Evolutionary conservation across 129 eudicot species (phyloP).

Genomic region (Silybum marianum): DNA sequence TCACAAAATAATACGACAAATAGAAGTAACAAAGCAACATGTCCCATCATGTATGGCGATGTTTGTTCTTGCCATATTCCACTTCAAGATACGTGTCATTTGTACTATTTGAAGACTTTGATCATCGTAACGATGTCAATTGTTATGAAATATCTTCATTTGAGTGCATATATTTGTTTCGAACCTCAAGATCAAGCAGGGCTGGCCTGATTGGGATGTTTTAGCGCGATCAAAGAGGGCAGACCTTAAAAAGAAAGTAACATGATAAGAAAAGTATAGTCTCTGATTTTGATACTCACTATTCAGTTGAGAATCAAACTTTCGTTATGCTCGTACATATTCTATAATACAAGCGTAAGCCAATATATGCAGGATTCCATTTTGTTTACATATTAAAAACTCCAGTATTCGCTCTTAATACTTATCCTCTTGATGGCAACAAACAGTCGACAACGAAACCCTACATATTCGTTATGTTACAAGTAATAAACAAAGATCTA

Average conservation of each 20-base stretch:
- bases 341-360: constrained; percentile 24
- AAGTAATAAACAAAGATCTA: background rate
- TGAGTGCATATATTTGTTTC: background rate
- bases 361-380: constrained; percentile 5
- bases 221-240: background rate
- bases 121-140: background rate
- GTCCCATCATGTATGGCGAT: background rate
- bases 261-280: constrained; percentile 29
- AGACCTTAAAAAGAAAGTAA: constrained; percentile 19
- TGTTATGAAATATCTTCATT: background rate
- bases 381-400: constrained; percentile 4
- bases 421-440: background rate
- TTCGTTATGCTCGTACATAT: constrained; percentile 26
- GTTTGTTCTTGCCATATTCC: constrained; percentile 3
- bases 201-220: constrained; percentile 9
- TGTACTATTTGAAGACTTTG: constrained; percentile 4
- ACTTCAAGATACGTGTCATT: background rate
- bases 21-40: background rate
- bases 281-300: constrained; percentile 7
- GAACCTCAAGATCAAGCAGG: background rate
- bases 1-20: background rate
- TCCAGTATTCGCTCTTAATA: background rate
- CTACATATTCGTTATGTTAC: background rate
- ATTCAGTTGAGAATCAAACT: constrained; percentile 35
- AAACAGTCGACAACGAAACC: background rate